Evolutionary conservation across 495 filamentous ascomycete genomes (phyloP), one percentile per base, ranked within the genome.

Genomic region (Talaromyces wortmannii): DNA sequence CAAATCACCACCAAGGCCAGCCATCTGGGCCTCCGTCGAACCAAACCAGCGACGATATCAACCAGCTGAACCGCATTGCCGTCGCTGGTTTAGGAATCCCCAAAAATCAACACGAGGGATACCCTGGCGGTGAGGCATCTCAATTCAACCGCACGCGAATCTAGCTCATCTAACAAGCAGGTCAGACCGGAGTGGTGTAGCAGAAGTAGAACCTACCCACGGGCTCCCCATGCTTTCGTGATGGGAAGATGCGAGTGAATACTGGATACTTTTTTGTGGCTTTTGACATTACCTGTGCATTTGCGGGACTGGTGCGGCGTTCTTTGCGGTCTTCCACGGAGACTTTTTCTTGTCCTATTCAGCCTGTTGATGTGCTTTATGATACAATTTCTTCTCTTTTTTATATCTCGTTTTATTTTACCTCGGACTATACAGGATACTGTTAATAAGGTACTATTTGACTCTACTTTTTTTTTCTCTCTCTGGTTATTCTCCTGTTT

Each of bases 31-130:
- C 66, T 17, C 61, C 59, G 7, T 59, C 59, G n/a, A 60, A 62
- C 15, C 60, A 59, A 2, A 54, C 64, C 3, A 70, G 67, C 13
- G 74, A 77, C 36, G 74, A 74, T 44, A 67, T 77, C 65, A 72
- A 70, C 58, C 74, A 71, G 8, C 53, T 77, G 32, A 77, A 77
- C 58, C 70, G 72, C 44, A 75, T 77, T 42, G 74, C 74, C 15
- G 71, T 72, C 2, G 74, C 74, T 4, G 73, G 72, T 0, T 66
- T 77, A 0, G 73, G 73, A 13, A 77, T 77, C 70, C 74, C 72
- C 55, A 77, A 77, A 56, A 71, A 74, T 53, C 68, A 66, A 3
- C 68, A 74, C 18, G 69, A 66, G 2, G 63, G 72, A 0, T 65
- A 61, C 56, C 72, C 64, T 55, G 55, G 72, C 33, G 62, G 50